Percentiles rank a stretch among this genome's conserved stretches.
phyloP scores from a whole-genome alignment of 2,329 filamentous ascomycete species.

The Cryphonectria japonica region DNA sequence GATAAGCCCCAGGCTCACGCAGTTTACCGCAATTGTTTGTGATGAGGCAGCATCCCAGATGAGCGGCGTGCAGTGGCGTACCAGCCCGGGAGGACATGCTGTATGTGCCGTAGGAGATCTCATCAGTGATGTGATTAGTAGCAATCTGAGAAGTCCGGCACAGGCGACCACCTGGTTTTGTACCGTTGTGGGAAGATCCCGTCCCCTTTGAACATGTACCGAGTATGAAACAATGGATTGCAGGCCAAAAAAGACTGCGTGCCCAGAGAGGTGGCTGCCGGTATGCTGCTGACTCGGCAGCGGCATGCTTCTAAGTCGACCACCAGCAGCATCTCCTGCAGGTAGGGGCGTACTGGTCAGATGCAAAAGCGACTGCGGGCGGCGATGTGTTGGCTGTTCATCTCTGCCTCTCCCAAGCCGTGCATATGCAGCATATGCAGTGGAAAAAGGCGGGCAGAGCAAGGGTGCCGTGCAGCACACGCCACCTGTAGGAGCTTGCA shows the following conservation, averaged over 20 bases:
- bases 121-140: not conserved
- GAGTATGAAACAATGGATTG: not conserved
- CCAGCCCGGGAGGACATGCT: conserved; percentile 15
- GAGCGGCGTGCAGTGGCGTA: conserved; percentile 15
- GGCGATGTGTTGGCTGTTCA: conserved; percentile 4
- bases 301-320: not conserved
- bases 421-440: not conserved
- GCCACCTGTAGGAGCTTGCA: conserved; percentile 12
- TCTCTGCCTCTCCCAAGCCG: not conserved
- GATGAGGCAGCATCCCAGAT: conserved; percentile 18
- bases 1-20: conserved; percentile 13
- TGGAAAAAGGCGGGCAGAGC: not conserved
- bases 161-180: not conserved
- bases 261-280: not conserved
- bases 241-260: not conserved
- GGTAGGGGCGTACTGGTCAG: not conserved
- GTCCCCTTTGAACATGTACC: not conserved
- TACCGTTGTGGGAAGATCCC: not conserved
- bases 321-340: not conserved
- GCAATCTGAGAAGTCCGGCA: not conserved
- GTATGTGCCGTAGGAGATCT: conserved; percentile 17
- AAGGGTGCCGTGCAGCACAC: conserved; percentile 23
- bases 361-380: not conserved
- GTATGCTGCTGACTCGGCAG: not conserved
- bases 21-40: conserved; percentile 17